Evolutionary conservation across 2,329 filamentous ascomycete genomes (phyloP).

Genomic region (Corynespora cassiicola): DNA sequence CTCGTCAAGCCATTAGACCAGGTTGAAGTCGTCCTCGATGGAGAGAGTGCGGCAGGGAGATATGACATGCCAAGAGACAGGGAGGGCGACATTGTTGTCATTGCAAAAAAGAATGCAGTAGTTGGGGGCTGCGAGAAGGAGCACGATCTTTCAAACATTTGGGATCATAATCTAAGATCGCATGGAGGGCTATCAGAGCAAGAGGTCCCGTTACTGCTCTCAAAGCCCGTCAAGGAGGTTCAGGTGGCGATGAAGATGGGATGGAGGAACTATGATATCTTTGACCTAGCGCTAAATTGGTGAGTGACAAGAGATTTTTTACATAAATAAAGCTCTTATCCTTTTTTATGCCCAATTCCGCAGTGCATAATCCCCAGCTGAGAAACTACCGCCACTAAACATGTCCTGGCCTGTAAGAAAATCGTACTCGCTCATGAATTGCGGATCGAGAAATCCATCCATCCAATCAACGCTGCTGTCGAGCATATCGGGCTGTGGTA

Average conservation of each 20-base stretch:
- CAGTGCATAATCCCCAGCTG: background rate
- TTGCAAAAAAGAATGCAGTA: constrained; percentile 46
- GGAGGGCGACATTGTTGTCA: constrained; percentile 51
- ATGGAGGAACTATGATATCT: constrained; percentile 50
- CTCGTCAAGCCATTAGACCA: constrained; percentile 36
- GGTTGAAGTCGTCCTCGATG: constrained; percentile 40
- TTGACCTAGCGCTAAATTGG: constrained; percentile 46
- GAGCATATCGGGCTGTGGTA: no score
- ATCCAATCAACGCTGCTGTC: no score
- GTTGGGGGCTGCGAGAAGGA: constrained; percentile 44
- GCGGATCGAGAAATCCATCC: background rate
- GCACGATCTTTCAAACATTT: constrained; percentile 44
- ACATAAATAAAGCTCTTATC: no score
- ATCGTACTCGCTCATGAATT: background rate
- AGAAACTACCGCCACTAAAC: no score
- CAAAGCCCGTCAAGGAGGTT: constrained; percentile 22
- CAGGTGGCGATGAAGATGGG: constrained; percentile 10
- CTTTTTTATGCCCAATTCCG: no score
- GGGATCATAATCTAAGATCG: constrained; percentile 46
- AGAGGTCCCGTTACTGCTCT: constrained; percentile 45
- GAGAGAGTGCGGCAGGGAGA: constrained; percentile 38
- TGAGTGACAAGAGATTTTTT: background rate
- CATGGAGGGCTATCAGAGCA: constrained; percentile 52
- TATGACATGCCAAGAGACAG: constrained; percentile 50
- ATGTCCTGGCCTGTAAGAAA: background rate